Evolutionary conservation across 768 basidiomycete species (phyloP), one percentile per base, ranked within the genome.

Genomic region (Lyophyllum shimeji): DNA sequence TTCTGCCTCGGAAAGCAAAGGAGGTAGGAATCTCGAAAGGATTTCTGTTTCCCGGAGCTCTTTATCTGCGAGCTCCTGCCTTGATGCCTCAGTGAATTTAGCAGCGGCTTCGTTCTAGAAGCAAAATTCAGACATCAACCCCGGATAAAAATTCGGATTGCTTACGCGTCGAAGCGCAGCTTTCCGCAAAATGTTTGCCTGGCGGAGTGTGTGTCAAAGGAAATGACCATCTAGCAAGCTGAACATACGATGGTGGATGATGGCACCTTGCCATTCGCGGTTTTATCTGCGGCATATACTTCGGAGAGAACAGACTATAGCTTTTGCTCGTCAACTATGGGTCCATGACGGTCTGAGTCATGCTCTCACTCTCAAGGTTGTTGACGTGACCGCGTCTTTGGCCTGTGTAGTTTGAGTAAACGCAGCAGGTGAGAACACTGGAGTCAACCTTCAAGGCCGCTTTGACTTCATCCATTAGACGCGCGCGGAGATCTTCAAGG

Each of bases 271-370:
- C 65, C 63, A 42, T 74, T 72, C 24, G 78, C 68, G 7, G 67
- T 65, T 69, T 90, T 90, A 70, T 89, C 88, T 33, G 82, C 77
- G 8, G 81, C 76, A 60, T 89, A 83, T 2, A 90, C 76, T 55
- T 90, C 89, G 9, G 89, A 77, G 17, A 90, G 75, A 29, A 88
- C 78, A 23, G 86, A 84, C 88, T 90, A 58, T 17, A 18, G 3
- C 29, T 37, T 21, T 11, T 27, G 29, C 21, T 20, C 27, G n/a
- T 46, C n/a, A 46, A 12, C 5, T 46, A 15, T 29, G 27, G 27
- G 6, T 11, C 34, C 3, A 21, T 6, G 31, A 6, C 15, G 11
- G 18, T 37, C 9, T 37, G 17, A 20, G 3, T 45, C 4, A 33
- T 29, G 56, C 84, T 63, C 58, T 63, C 58, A 89, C 85, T 43